phyloP scores from a whole-genome alignment of 345 rosid species.

The sweet orange (Citrus sinensis) region DVS_A1.0 CM039162.1:1237501-1238000 shows the following conservation, averaged over 20 bases:
- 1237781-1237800: conserved; percentile 99
- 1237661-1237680: conserved; percentile 96
- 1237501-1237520: conserved; percentile 2
- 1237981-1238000: conserved; percentile 95
- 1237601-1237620: conserved; percentile 98
- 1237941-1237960: conserved; percentile 96
- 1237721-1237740: conserved; percentile 99
- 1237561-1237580: not conserved
- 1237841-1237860: not conserved
- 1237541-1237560: no score
- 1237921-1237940: conserved; percentile 99
- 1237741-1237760: conserved; percentile 99
- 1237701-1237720: conserved; percentile 97
- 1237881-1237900: not conserved
- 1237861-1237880: conserved; percentile 5
- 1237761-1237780: conserved; percentile 99
- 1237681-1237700: conserved; percentile 97
- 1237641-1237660: conserved; percentile 98
- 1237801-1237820: conserved; percentile 98
- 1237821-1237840: conserved; percentile 16
- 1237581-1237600: conserved; percentile 85
- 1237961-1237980: conserved; percentile 98
- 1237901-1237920: conserved; percentile 32
- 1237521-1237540: not conserved
- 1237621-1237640: conserved; percentile 97